Base-by-base conservation (phyloP, 2,329 filamentous ascomycete species). In the Bertia moriformis region DNA sequence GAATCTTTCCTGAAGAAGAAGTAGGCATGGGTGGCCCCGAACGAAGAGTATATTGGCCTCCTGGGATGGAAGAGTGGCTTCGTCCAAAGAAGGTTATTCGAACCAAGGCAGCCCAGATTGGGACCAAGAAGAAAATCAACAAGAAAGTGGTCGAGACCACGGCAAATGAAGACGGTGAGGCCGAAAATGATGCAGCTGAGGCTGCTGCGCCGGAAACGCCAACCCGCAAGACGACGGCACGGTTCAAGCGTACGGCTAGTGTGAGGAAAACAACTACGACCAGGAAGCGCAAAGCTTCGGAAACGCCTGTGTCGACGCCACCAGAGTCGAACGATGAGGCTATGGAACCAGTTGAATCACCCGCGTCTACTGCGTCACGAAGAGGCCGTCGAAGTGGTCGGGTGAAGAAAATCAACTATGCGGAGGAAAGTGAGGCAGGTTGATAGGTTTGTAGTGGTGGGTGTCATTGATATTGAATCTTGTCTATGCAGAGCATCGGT, bases 21-120 rank as follows among this genome's bases (percentile, higher is more conserved):
- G 63, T 91, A 12, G 78, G 76, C 2, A 94, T 95, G 88, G 89
- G 89, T 29, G 89, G 89, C 0, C 73, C 79, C 0, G 69, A 89
- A 18, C 67, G 77, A 38, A 67, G 88, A 32, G 89, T 95, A 0
- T 95, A 93, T 54, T 95, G 89, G 88, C 88, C 87, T 0, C 67
- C 75, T 1, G 84, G 84, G 0, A 86, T 87, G 76, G 88, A 94
- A 54, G 83, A 93, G 44, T 95, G 87, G 86, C 61, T 95, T 17
- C 69, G 78, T 40, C 86, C 87, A 57, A 95, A 93, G 62, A 71
- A 76, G 41, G 71, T 79, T 45, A 55, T 73, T 54, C 32, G 32
- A 10, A 10, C 12, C 32, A 13, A 13, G 32, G 32, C 32, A 35
- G 15, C 10, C 7, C 10, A 7, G 32, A 35, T 7, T 35, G 10